phyloP scores from a whole-genome alignment of 2,329 filamentous ascomycete genomes.

The Ophiostoma perfectum region DNA sequence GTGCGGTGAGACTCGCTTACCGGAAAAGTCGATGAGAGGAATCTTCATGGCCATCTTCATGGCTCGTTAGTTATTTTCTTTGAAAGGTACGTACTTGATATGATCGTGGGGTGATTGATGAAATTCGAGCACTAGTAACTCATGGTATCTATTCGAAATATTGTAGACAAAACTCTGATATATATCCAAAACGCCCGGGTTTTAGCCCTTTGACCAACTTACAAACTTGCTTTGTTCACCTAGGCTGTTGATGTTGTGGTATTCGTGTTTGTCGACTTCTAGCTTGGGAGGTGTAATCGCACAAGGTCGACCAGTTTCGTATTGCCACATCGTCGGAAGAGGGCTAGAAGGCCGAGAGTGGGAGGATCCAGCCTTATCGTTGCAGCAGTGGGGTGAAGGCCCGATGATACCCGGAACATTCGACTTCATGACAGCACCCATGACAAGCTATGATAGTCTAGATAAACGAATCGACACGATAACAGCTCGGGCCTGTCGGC shows the following conservation, averaged over 20 bases:
- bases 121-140: no score
- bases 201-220: no score
- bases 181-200: no score
- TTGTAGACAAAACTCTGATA: no score
- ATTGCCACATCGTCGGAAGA: neutral
- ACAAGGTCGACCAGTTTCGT: no score
- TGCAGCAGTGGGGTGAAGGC: neutral
- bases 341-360: neutral
- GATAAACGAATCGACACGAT: neutral
- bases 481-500: neutral
- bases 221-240: no score
- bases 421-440: neutral
- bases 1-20: slow-evolving; percentile 6
- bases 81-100: no score
- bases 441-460: neutral
- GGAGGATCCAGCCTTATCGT: slow-evolving; percentile 1
- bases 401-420: neutral
- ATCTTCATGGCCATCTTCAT: slow-evolving; percentile 20
- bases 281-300: no score
- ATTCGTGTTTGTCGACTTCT: no score
- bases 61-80: neutral
- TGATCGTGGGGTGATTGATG: no score
- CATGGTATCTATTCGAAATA: no score
- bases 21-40: slow-evolving; percentile 25
- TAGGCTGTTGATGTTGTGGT: no score